Conservation (phyloP, 805 yeast genomes). For the Kazachstania africana region DNA sequence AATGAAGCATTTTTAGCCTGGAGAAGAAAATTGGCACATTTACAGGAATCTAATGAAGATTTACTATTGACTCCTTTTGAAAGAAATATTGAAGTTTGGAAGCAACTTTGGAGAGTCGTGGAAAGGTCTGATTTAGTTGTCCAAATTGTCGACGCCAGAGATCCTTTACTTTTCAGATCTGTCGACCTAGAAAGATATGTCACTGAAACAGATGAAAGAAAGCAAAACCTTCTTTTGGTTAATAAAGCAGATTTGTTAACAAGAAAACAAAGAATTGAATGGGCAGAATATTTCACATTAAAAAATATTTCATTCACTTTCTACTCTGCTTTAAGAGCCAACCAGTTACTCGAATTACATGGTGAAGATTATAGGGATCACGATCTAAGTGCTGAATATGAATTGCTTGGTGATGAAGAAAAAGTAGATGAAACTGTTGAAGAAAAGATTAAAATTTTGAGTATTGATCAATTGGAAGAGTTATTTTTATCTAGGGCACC, state of each 20-base stretch:
- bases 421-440: constrained; percentile 26
- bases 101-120: constrained; percentile 95
- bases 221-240: constrained; percentile 71
- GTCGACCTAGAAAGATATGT: constrained; percentile 80
- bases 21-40: constrained; percentile 79
- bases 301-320: constrained; percentile 74
- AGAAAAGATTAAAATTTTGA: constrained; percentile 55
- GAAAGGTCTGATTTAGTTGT: constrained; percentile 91
- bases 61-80: constrained; percentile 90
- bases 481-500: constrained; percentile 73
- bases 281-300: constrained; percentile 76
- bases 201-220: constrained; percentile 58
- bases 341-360: constrained; percentile 50
- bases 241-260: constrained; percentile 89
- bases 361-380: constrained; percentile 17
- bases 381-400: constrained; percentile 9
- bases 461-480: constrained; percentile 75
- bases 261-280: constrained; percentile 58
- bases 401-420: constrained; percentile 20
- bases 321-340: constrained; percentile 84
- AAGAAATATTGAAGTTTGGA: constrained; percentile 95
- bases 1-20: constrained; percentile 85
- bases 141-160: constrained; percentile 95
- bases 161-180: constrained; percentile 83
- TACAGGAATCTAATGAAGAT: constrained; percentile 72